These are phyloP conservation scores for Microbotryum intermedium DNA, from an alignment of 1,284 basidiomycete species.

Conservation along the genomic window DNA sequence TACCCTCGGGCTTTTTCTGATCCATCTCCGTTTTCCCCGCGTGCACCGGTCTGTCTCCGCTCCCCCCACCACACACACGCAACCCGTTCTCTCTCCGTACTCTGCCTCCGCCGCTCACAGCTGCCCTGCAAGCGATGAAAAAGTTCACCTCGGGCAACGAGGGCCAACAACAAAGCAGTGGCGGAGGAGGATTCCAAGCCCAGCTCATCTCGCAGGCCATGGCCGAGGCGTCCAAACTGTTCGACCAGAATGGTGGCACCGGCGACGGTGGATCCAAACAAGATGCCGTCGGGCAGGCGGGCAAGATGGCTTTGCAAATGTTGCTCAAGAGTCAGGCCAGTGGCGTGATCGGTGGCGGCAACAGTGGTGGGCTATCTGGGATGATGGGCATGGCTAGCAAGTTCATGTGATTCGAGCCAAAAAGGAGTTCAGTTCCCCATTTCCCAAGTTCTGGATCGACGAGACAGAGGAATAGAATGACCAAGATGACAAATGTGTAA, in stretches of 20 bases:
- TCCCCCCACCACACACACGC: no score
- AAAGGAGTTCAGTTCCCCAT: background rate
- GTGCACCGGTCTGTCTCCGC: background rate
- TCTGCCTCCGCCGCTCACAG: background rate
- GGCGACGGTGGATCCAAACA: slow-evolving; percentile 36
- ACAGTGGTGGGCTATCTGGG: background rate
- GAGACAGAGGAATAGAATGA: background rate
- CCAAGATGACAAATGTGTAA: background rate
- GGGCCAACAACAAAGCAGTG: background rate
- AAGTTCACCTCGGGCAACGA: slow-evolving; percentile 17
- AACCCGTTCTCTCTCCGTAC: background rate
- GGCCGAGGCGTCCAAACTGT: slow-evolving; percentile 32
- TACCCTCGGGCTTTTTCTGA: background rate
- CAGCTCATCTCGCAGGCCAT: slow-evolving; percentile 30
- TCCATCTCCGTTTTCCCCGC: background rate
- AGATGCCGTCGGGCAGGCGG: slow-evolving; percentile 31
- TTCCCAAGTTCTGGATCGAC: background rate
- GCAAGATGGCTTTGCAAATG: background rate
- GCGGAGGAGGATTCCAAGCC: slow-evolving; percentile 15
- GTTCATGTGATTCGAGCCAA: background rate
- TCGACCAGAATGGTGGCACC: slow-evolving; percentile 37
- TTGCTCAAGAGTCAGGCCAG: background rate
- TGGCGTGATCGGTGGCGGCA: background rate
- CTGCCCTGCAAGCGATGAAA: slow-evolving; percentile 30
- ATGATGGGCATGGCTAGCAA: slow-evolving; percentile 3